Conservation (phyloP, 2,329 filamentous ascomycete species). For the Falciphora oryzae region DNA sequence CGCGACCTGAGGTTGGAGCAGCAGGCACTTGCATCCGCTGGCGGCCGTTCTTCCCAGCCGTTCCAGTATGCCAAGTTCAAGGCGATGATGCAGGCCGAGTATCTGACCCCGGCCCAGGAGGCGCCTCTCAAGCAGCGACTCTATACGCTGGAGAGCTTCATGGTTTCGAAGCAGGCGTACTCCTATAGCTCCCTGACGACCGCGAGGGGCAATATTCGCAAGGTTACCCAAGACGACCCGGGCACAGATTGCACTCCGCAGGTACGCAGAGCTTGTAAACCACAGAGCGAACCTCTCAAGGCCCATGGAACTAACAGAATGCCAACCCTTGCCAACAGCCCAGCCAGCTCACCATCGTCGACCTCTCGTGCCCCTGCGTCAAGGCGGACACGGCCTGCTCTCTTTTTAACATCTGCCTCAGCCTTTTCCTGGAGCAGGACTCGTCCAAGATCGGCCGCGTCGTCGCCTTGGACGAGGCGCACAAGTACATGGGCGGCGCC, state of each 20-base stretch:
- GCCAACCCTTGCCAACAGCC: slow-evolving; percentile 14
- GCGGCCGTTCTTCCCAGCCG: neutral
- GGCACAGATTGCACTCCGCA: slow-evolving; percentile 26
- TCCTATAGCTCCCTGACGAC: slow-evolving; percentile 13
- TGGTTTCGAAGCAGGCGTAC: slow-evolving; percentile 28
- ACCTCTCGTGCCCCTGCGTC: slow-evolving; percentile 68
- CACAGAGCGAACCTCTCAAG: neutral
- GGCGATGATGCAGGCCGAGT: slow-evolving; percentile 24
- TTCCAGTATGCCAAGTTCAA: slow-evolving; percentile 50
- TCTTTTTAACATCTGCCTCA: slow-evolving; percentile 67
- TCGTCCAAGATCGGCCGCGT: slow-evolving; percentile 44
- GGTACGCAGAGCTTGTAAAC: slow-evolving; percentile 13
- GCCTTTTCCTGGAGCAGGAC: slow-evolving; percentile 55
- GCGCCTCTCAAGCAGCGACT: slow-evolving; percentile 54
- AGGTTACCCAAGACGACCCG: neutral
- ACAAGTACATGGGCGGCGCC: slow-evolving; percentile 58
- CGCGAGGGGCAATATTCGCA: slow-evolving; percentile 5
- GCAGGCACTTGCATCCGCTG: slow-evolving; percentile 22
- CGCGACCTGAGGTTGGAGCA: slow-evolving; percentile 46
- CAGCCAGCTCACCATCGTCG: slow-evolving; percentile 36
- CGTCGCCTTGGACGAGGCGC: slow-evolving; percentile 69
- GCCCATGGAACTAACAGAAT: neutral
- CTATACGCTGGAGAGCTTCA: slow-evolving; percentile 58
- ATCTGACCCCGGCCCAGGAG: slow-evolving; percentile 42
- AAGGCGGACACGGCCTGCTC: slow-evolving; percentile 61